Evolutionary conservation across 225 moss, liverwort and hornwort genomes (phyloP).

Genomic region (Pleurozium schreberi): DNA sequence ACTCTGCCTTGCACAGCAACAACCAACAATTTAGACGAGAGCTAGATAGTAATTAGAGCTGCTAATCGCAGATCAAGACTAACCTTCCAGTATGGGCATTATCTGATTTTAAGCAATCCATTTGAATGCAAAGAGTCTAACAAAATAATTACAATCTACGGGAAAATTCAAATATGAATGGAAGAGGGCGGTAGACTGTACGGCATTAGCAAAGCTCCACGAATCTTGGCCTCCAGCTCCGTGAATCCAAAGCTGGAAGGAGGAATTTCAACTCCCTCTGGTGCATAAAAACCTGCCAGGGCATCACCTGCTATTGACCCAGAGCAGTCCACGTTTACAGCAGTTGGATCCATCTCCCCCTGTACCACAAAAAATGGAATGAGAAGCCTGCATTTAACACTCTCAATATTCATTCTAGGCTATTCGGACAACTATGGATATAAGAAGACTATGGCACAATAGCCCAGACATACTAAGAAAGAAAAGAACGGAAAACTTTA

Average conservation of each 20-base stretch:
- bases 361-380: slow-evolving; percentile 18
- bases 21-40: neutral
- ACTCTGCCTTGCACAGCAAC: slow-evolving; percentile 39
- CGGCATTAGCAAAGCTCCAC: slow-evolving; percentile 95
- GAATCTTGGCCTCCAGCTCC: slow-evolving; percentile 77
- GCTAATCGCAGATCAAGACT: neutral
- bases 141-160: neutral
- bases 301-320: slow-evolving; percentile 79
- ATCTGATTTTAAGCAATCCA: neutral
- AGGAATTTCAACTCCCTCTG: slow-evolving; percentile 63
- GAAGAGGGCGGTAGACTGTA: slow-evolving; percentile 9
- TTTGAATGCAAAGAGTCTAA: neutral
- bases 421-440: neutral
- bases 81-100: neutral
- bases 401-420: neutral
- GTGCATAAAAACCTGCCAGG: slow-evolving; percentile 66
- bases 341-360: slow-evolving; percentile 82
- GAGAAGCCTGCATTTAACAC: neutral
- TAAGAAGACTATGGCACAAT: neutral
- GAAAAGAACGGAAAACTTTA: neutral
- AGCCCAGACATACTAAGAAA: neutral
- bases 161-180: neutral
- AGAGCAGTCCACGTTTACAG: slow-evolving; percentile 89
- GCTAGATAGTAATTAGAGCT: neutral
- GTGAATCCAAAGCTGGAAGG: slow-evolving; percentile 71